Evolutionary conservation across 176 grass and related monocot species (phyloP).

Genomic region (Rhynchospora breviuscula): DNA sequence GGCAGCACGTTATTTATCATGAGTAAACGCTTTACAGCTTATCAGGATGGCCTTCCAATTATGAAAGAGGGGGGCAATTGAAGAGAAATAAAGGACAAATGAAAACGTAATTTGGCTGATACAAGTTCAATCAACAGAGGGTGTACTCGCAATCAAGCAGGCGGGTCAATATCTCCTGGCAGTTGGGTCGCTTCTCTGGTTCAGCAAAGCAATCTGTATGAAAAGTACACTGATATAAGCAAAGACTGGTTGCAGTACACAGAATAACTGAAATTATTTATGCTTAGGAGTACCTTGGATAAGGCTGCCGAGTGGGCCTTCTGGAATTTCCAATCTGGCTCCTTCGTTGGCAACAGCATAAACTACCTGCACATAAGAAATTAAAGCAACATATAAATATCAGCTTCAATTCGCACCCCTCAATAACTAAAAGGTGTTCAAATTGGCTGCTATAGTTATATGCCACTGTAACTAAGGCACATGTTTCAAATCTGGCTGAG

Average conservation of each 20-base stretch:
- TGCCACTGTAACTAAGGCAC: neutral
- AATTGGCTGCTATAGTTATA: neutral
- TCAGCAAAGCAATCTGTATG: slow-evolving; percentile 90
- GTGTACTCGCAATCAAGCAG: slow-evolving; percentile 92
- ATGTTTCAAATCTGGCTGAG: neutral
- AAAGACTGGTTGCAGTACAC: neutral
- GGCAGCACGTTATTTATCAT: slow-evolving; percentile 35
- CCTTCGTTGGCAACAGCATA: slow-evolving; percentile 90
- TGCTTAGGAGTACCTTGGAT: slow-evolving; percentile 58
- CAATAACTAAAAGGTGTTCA: neutral
- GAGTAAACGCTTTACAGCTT: slow-evolving; percentile 56
- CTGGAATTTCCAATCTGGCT: slow-evolving; percentile 82
- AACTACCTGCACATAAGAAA: slow-evolving; percentile 52
- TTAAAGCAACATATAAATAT: neutral
- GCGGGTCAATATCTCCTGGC: slow-evolving; percentile 91
- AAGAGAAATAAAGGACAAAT: slow-evolving; percentile 29
- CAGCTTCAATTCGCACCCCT: neutral
- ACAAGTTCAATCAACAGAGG: slow-evolving; percentile 59
- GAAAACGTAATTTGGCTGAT: slow-evolving; percentile 7
- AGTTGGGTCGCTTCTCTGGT: slow-evolving; percentile 67
- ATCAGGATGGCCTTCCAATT: slow-evolving; percentile 21
- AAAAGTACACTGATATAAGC: neutral
- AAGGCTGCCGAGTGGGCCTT: slow-evolving; percentile 83
- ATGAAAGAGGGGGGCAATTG: slow-evolving; percentile 32
- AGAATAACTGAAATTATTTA: neutral